Percentiles rank a stretch among this genome's conserved stretches.
Conservation (phyloP, 2,329 filamentous ascomycete species). For the Berkeleyomyces basicola region DNA sequence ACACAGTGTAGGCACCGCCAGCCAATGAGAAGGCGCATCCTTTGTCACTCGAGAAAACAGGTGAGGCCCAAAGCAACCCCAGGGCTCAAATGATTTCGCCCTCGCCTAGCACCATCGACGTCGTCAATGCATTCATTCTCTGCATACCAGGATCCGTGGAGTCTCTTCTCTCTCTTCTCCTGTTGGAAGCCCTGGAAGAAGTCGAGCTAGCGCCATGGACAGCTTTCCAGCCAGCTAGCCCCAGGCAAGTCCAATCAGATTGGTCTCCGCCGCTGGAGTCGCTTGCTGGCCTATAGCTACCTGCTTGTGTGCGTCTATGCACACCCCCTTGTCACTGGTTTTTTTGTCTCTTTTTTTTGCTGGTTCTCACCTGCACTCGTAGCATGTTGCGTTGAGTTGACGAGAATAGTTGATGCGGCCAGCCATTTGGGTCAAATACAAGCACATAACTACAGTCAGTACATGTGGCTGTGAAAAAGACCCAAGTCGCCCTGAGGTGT, state of each 20-base stretch:
- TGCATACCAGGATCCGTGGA: neutral
- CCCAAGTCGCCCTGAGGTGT: no score
- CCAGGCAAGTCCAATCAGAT: neutral
- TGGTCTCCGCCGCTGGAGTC: neutral
- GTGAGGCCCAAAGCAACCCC: neutral
- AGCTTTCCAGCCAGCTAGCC: neutral
- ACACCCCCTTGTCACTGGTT: neutral
- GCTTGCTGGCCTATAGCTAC: neutral
- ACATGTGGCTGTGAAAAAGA: no score
- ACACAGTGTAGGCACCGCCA: no score
- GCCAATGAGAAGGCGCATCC: neutral
- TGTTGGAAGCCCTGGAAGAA: neutral
- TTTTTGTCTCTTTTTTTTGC: neutral
- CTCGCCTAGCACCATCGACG: neutral
- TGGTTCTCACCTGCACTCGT: neutral
- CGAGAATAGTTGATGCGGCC: no score
- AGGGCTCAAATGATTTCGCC: neutral
- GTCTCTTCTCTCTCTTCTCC: neutral
- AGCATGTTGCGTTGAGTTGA: no score
- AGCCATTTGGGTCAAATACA: no score
- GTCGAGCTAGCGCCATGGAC: neutral
- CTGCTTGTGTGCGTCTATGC: neutral
- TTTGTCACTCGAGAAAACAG: neutral
- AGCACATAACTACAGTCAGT: no score
- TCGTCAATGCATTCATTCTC: neutral